Evolutionary conservation across 352 stramenopile species (phyloP).

Genomic region (Globisporangium okanoganense): DNA sequence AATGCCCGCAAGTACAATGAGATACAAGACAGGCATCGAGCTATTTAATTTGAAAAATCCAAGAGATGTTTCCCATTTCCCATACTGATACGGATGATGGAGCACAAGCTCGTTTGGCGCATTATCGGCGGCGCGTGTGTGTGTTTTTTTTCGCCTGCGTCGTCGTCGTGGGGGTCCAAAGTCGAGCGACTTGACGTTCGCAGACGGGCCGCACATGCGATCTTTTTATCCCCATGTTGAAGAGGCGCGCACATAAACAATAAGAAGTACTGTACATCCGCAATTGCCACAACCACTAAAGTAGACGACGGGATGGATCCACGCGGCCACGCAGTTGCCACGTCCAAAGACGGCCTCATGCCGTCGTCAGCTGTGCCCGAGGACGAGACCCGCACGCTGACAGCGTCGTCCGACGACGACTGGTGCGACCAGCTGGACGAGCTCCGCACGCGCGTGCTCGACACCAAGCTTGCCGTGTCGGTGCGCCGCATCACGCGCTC

Average conservation of each 20-base stretch:
- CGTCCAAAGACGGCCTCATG: neutral
- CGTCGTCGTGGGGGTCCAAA: neutral
- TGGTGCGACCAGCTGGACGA: neutral
- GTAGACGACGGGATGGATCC: no score
- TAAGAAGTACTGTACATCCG: no score
- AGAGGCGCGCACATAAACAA: neutral
- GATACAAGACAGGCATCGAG: no score
- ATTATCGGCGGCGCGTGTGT: no score
- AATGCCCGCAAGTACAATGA: no score
- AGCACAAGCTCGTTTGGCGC: no score
- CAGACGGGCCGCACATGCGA: neutral
- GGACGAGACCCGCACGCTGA: neutral
- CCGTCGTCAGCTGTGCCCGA: neutral
- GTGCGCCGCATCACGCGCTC: constrained; percentile 39
- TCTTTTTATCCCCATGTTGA: constrained; percentile 6
- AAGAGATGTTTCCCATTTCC: no score
- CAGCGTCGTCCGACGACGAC: neutral
- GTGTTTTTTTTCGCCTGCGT: neutral
- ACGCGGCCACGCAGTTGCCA: neutral
- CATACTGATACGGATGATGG: no score
- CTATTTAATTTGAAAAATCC: no score
- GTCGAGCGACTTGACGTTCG: neutral
- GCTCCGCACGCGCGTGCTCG: constrained; percentile 23
- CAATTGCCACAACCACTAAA: no score
- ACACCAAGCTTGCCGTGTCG: constrained; percentile 30